Evolutionary conservation across 208 protist species (phyloP).

Genomic region (Leptomonas pyrrhocoris): DNA sequence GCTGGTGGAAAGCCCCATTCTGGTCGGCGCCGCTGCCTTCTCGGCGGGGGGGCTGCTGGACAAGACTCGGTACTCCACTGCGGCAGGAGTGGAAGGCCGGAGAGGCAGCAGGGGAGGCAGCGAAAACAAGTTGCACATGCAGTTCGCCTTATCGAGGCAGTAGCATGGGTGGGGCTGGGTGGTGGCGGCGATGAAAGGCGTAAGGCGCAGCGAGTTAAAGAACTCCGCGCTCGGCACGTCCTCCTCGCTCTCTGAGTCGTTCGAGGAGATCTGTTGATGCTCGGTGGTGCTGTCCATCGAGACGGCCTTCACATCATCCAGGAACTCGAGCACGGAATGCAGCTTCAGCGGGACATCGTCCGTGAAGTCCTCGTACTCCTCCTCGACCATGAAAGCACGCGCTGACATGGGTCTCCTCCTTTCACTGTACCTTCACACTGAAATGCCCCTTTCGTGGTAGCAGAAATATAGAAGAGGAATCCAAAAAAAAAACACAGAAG

Average conservation of each 20-base stretch:
- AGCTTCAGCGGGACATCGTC: slow-evolving; percentile 27
- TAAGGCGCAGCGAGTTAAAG: slow-evolving; percentile 14
- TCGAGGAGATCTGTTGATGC: slow-evolving; percentile 24
- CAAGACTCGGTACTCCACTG: neutral
- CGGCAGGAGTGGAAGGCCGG: neutral
- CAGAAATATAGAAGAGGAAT: too few relatives aligned
- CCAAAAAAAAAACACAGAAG: neutral
- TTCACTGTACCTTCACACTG: too few relatives aligned
- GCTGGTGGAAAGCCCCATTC: neutral
- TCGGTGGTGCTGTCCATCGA: slow-evolving; percentile 11
- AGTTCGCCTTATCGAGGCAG: slow-evolving; percentile 30
- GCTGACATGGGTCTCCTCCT: slow-evolving; percentile 2
- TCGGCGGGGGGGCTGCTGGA: slow-evolving; percentile 4
- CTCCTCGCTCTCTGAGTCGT: slow-evolving; percentile 18
- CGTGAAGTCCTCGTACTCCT: slow-evolving; percentile 24
- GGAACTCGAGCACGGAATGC: slow-evolving; percentile 26
- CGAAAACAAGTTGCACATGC: slow-evolving; percentile 22
- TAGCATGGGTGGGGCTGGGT: slow-evolving; percentile 10
- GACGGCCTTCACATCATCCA: slow-evolving; percentile 7
- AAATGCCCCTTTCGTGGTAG: too few relatives aligned
- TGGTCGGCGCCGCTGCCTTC: neutral
- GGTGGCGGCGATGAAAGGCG: neutral
- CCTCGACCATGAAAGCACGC: slow-evolving; percentile 14
- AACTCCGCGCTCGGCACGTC: neutral
- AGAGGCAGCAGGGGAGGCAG: slow-evolving; percentile 23